Evolutionary conservation across 495 filamentous ascomycete species (phyloP), one percentile per base, ranked within the genome.

Genomic region (Penicillium salamii): DNA sequence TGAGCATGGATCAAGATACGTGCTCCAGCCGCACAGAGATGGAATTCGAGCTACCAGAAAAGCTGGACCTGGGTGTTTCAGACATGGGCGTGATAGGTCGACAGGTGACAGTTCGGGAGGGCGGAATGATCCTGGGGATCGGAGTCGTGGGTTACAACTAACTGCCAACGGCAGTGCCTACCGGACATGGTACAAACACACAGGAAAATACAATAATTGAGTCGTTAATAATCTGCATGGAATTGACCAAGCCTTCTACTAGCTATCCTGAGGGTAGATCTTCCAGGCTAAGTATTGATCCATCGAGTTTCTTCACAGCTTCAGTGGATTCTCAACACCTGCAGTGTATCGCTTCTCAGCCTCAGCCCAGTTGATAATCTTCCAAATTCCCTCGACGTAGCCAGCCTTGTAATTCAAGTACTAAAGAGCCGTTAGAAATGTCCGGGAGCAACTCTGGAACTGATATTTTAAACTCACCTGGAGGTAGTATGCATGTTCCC

Each of bases 361-460:
- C 34, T 85, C 82, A 64, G 86, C 88, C 93, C 93, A 98, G 72
- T 97, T 96, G 49, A 98, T 78, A 15, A 98, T 88, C 69, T 95
- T 89, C 93, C 93, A 98, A 59, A 97, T 86, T 26, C 86, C 88
- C 34, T 83, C 80, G 53, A 97, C 92, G 69, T 98, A 98, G 55
- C 91, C 89, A 12, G 88, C 93, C 78, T 98, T 98, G 55, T 92
- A 86, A 71, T 97, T 98, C 70, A 95, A 75, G 63, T 98, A 98
- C 78, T 98, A 83, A 28, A 49, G 23, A 4, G 8, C 4, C 23
- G 23, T 26, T 77, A 77, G 53, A 43, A 13, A 43, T 7, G 14
- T 15, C 14, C 23, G 38, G 14, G 8, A 4, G 8, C 4, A 8
- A 26, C 8, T 8, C 23, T 26, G 4, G 23, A 26, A 8, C 8